Evolutionary conservation across 148 eudicot genomes (phyloP), one percentile per base, ranked within the genome.

Genomic region (Cornus kousa): DNA sequence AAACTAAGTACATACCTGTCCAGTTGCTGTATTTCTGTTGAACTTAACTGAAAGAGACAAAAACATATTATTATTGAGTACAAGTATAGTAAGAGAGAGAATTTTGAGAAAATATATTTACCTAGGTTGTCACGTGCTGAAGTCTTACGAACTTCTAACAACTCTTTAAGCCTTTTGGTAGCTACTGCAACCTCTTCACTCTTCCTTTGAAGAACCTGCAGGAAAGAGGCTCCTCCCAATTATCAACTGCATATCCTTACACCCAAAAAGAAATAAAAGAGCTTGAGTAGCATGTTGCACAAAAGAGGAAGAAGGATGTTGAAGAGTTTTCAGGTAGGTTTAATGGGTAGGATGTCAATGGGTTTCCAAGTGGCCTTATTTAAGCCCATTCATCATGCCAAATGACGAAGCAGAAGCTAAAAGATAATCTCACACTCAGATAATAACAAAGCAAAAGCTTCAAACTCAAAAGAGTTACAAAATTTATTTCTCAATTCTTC

Each of bases 181-280:
- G 82, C 82, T 53, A 80, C 59, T 33, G 82, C 82, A 80, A 74
- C 82, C 72, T 80, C 82, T 80, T 80, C 82, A 50, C 78, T 80
- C 68, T 80, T 80, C 48, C 82, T 50, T 55, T 80, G 82, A 53
- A 80, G 73, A 50, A 80, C 82, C 81, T 79, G 39, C 24, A 60
- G 10, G 19, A 40, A 60, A 72, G 48, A 46, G 37, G 24, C 48
- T 70, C 37, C 72, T 16, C 19, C 66, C 66, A 62, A 62, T 16
- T 62, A 62, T 57, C 62, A 57, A 19, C 62, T 57, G 62, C 62
- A 57, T 19, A 57, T 57, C 37, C 28, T n/a, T n/a, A 28, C 28
- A 28, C 28, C 28, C 16, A 19, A 57, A 57, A 3, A 57, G 19
- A 57, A 14, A 57, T 2, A 57, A 19, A 62, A 62, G 66, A 20